Evolutionary conservation across 768 basidiomycete species (phyloP).

Genomic region (Guyanaporus albipodus): DNA sequence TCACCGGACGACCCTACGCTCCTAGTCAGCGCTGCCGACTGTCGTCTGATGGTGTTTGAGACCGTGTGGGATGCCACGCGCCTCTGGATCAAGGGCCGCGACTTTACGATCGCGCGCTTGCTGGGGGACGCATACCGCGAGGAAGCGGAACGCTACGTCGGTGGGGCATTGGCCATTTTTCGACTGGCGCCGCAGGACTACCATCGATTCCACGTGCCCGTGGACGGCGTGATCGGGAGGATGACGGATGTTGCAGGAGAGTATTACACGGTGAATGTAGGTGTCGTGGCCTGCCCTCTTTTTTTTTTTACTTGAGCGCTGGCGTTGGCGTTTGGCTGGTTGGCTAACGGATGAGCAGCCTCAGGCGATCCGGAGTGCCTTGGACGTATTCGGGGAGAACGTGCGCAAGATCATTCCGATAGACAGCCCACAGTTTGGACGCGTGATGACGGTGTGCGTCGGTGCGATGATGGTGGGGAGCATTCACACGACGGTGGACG

Average conservation of each 20-base stretch:
- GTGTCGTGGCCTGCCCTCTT: no score
- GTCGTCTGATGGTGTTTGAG: slow-evolving; percentile 93
- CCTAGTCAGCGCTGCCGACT: slow-evolving; percentile 90
- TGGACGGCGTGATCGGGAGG: slow-evolving; percentile 77
- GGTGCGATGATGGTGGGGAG: slow-evolving; percentile 97
- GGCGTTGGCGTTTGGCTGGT: background rate
- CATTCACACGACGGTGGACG: slow-evolving; percentile 81
- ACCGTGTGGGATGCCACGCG: slow-evolving; percentile 79
- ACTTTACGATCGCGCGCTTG: slow-evolving; percentile 77
- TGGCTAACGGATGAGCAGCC: slow-evolving; percentile 44
- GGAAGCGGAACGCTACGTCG: slow-evolving; percentile 65
- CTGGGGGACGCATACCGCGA: slow-evolving; percentile 75
- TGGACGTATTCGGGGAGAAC: slow-evolving; percentile 96
- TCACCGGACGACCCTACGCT: slow-evolving; percentile 68
- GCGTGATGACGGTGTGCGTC: slow-evolving; percentile 87
- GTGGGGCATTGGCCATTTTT: slow-evolving; percentile 87
- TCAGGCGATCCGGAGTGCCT: slow-evolving; percentile 84
- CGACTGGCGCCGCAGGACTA: slow-evolving; percentile 93
- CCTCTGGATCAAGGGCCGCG: slow-evolving; percentile 96
- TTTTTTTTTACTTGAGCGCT: background rate
- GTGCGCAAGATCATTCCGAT: slow-evolving; percentile 90
- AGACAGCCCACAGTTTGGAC: slow-evolving; percentile 83
- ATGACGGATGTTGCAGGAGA: slow-evolving; percentile 86
- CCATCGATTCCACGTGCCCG: slow-evolving; percentile 88
- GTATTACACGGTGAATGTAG: slow-evolving; percentile 93